Conservation (phyloP, 2,329 filamentous ascomycete species). For the Aspergillus glaucus region DNA sequence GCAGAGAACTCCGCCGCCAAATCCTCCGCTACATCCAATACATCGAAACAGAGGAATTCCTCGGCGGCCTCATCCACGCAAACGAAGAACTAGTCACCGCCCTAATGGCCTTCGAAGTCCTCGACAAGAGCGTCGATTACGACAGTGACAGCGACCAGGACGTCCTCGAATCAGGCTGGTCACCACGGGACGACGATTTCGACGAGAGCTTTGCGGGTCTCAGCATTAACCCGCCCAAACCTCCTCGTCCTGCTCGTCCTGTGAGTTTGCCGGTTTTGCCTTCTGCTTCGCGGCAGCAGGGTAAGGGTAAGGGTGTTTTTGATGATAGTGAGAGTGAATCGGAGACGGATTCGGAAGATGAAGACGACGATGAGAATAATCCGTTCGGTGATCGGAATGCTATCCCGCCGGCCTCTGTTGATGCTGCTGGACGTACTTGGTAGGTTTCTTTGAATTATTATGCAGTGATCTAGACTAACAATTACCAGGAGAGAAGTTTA, state of each 20-base stretch:
- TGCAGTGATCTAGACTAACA: conserved; percentile 8
- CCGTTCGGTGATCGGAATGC: conserved; percentile 82
- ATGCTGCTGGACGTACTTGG: conserved; percentile 29
- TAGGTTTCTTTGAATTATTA: conserved; percentile 13
- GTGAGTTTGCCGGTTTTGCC: conserved; percentile 43
- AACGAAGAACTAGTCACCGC: conserved; percentile 95
- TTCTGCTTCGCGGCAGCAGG: conserved; percentile 12
- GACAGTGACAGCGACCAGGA: conserved; percentile 62
- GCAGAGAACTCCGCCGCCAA: conserved; percentile 76
- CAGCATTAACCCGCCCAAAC: conserved; percentile 29
- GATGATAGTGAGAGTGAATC: conserved; percentile 47
- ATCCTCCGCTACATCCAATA: conserved; percentile 89
- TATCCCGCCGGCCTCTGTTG: conserved; percentile 28
- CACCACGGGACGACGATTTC: conserved; percentile 17
- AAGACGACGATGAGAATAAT: conserved; percentile 67
- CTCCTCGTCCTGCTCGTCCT: conserved; percentile 52
- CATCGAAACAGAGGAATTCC: conserved; percentile 84
- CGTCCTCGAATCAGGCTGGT: conserved; percentile 23
- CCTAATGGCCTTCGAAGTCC: conserved; percentile 88
- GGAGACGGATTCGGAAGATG: conserved; percentile 44
- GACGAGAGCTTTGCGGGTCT: conserved; percentile 30
- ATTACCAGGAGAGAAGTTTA: conserved; percentile 23
- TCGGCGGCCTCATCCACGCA: conserved; percentile 83
- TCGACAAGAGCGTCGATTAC: conserved; percentile 61
- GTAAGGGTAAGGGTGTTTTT: conserved; percentile 12